A percentile compares a stretch with the other conserved stretches of the same genome.
These are phyloP conservation scores for Fusarium liriodendri DNA, from an alignment of 2,329 filamentous ascomycete genomes.

Conservation along the genomic window DNA sequence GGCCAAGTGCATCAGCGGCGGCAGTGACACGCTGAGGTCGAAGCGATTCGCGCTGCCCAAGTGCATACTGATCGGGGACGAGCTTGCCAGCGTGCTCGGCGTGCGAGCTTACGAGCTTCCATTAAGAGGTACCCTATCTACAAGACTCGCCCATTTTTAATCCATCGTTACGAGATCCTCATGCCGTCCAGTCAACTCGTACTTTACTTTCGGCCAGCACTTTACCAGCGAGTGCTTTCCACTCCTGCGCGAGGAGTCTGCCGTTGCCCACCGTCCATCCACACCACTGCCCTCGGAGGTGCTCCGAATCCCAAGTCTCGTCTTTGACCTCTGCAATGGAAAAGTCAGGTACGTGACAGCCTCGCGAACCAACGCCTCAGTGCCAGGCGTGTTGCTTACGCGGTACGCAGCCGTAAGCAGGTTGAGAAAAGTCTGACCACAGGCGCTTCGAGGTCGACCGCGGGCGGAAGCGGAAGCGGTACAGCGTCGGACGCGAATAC, in stretches of 20 bases:
- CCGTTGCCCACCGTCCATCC: slow-evolving; percentile 37
- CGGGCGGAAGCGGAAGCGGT: slow-evolving; percentile 24
- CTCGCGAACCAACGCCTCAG: background rate
- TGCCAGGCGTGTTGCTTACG: slow-evolving; percentile 18
- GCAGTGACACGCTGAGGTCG: slow-evolving; percentile 40
- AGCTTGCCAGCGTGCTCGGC: slow-evolving; percentile 40
- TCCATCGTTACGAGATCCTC: slow-evolving; percentile 22
- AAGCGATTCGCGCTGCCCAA: slow-evolving; percentile 43
- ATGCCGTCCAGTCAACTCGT: slow-evolving; percentile 37
- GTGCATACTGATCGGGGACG: slow-evolving; percentile 42
- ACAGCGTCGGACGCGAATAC: slow-evolving; percentile 21
- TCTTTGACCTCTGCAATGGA: slow-evolving; percentile 39
- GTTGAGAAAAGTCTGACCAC: slow-evolving; percentile 40
- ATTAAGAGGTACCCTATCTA: slow-evolving; percentile 38
- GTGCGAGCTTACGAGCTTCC: slow-evolving; percentile 41
- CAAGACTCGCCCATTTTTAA: background rate
- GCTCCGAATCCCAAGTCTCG: slow-evolving; percentile 39
- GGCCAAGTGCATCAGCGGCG: slow-evolving; percentile 42
- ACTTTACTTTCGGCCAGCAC: slow-evolving; percentile 43
- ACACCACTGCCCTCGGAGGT: slow-evolving; percentile 34
- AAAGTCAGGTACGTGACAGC: slow-evolving; percentile 37
- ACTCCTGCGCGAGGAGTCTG: slow-evolving; percentile 39
- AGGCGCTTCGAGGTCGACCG: slow-evolving; percentile 28
- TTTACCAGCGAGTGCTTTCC: slow-evolving; percentile 42
- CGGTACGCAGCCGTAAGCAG: slow-evolving; percentile 31